Base-by-base conservation (phyloP, 306 rosid genomes). In the Corylus americana region DNA sequence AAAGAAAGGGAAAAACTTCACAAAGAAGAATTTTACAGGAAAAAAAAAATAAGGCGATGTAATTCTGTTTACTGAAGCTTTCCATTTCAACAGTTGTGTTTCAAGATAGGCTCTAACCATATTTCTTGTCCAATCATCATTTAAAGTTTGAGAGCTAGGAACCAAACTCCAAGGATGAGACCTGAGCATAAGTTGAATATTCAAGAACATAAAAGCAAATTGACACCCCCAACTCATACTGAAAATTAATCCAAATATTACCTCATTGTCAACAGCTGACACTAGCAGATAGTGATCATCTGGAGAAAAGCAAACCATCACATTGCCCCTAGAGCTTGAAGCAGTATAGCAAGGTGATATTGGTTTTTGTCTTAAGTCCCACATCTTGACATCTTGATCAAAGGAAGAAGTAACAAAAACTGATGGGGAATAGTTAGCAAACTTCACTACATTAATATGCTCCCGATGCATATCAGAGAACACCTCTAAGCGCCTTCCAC, bases 291-390 rank as follows among this genome's bases (percentile, higher is more conserved):
- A 91, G 76, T 89, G 92, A 85, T 92, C 97, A 84, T 92, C 97
- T 16, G 97, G 97, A 79, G 97, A 92, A 83, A 92, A 92, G 86
- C 96, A 92, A 79, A 88, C 97, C 97, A 92, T 92, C 83, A 91
- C 97, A 84, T 92, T 92, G 39, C 97, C 97, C 81, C 74, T 91
- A 55, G 87, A 85, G 84, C 97, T 92, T 50, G 96, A 86, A 82
- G 93, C 84, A 74, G 94, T 85, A 85, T 86, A 92, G 81, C 96
- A 91, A 27, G 96, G 89, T 37, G 76, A 81, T 50, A 84, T 9
- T 31, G 97, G 94, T 78, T 89, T 91, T 74, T 92, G 97, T 83
- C 97, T 91, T 87, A 92, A 80, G 82, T 92, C 97, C 97, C 97
- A 92, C 96, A 88, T 80, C 84, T 92, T 92, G 84, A 92, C 89